phyloP scores from a whole-genome alignment of 2,329 filamentous ascomycete species.

The Ustulina deusta region DNA sequence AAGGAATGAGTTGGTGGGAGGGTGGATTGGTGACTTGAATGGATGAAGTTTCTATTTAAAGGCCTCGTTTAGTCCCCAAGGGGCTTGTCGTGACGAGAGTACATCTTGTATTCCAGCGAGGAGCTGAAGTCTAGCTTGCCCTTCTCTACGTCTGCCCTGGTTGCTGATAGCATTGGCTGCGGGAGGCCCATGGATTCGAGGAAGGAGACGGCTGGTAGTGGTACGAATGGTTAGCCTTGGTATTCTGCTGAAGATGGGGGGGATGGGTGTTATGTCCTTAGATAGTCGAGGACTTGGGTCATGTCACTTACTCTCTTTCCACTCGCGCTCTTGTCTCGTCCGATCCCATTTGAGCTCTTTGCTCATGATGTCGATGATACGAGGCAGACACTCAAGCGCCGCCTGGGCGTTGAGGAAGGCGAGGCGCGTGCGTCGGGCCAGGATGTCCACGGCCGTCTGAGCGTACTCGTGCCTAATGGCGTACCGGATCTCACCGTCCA shows the following conservation, averaged over 20 bases:
- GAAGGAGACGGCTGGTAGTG: conserved; percentile 65
- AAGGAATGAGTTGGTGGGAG: neutral
- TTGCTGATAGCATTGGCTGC: conserved; percentile 67
- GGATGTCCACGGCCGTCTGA: conserved; percentile 87
- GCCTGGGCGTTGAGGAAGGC: conserved; percentile 94
- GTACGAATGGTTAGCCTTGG: conserved; percentile 22
- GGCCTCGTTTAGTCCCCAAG: conserved; percentile 50
- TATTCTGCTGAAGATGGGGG: conserved; percentile 8
- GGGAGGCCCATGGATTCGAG: conserved; percentile 76
- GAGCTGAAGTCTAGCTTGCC: conserved; percentile 69
- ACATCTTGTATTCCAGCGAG: conserved; percentile 71
- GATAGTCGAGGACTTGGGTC: neutral
- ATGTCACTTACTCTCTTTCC: conserved; percentile 74
- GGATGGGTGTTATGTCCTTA: neutral
- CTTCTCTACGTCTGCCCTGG: conserved; percentile 70
- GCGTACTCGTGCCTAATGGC: conserved; percentile 91
- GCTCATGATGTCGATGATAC: conserved; percentile 88
- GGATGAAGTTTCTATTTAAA: neutral
- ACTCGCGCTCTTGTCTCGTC: conserved; percentile 80
- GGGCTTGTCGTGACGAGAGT: conserved; percentile 68
- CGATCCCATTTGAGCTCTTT: conserved; percentile 84
- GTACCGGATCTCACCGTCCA: conserved; percentile 92
- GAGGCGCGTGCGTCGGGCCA: conserved; percentile 85
- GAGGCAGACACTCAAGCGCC: conserved; percentile 85
- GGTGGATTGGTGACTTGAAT: neutral